A percentile compares a stretch with the other conserved stretches of the same genome.
These are phyloP conservation scores for Starmerella sp. DNA, from an alignment of 805 yeast species.

Conservation along the genomic window DNA sequence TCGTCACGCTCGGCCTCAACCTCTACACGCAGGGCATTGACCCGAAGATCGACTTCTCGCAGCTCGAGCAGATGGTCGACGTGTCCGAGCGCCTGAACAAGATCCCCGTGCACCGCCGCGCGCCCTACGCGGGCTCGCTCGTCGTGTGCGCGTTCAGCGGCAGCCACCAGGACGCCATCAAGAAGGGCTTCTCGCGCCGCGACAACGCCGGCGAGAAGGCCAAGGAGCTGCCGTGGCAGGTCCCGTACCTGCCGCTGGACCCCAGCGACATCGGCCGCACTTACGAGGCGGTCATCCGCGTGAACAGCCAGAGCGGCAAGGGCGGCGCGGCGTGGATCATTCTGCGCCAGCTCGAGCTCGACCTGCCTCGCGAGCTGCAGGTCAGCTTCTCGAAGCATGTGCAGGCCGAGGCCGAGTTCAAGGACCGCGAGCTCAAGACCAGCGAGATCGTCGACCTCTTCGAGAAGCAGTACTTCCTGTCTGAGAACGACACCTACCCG, in stretches of 20 bases:
- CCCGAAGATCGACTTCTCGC: conserved; percentile 62
- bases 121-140: conserved; percentile 73
- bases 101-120: conserved; percentile 65
- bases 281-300: conserved; percentile 86
- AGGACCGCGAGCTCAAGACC: conserved; percentile 60
- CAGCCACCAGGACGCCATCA: conserved; percentile 82
- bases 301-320: conserved; percentile 78
- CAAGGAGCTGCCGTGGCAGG: conserved; percentile 43
- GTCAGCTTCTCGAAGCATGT: conserved; percentile 63
- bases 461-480: conserved; percentile 44
- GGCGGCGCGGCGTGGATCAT: conserved; percentile 88
- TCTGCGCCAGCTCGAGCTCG: conserved; percentile 61
- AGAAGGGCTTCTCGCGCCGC: conserved; percentile 57
- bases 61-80: conserved; percentile 53
- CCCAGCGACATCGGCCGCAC: conserved; percentile 78
- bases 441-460: conserved; percentile 56
- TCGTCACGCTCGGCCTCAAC: conserved; percentile 66
- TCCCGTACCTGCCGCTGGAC: conserved; percentile 76
- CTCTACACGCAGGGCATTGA: conserved; percentile 68
- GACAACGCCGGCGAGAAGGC: conserved; percentile 29
- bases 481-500: conserved; percentile 32
- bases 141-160: conserved; percentile 79
- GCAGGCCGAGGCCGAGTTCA: conserved; percentile 54
- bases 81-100: conserved; percentile 70
- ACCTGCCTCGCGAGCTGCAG: conserved; percentile 71